Evolutionary conservation across 164 flowering plant genomes (phyloP), one percentile per base, ranked within the genome.

Genomic region (Chimonanthus salicifolius): DNA sequence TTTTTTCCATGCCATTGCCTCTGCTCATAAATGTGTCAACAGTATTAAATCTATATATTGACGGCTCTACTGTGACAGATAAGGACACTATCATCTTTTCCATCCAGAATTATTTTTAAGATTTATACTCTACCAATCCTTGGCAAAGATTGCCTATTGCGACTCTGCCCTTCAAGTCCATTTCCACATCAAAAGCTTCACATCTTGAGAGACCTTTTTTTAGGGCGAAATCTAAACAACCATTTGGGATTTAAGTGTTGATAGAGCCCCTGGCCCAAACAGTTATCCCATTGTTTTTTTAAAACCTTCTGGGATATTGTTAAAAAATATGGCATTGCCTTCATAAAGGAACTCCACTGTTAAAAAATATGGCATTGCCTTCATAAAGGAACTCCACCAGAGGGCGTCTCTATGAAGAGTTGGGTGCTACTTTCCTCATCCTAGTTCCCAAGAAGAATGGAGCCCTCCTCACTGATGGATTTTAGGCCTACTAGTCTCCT

Each of bases 51-150:
- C 33, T 33, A 33, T 33, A 1, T 33, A 33, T 33, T 33, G 33
- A 33, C 33, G 33, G 33, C 33, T 33, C 33, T 33, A 33, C 33
- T 33, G 33, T 33, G 33, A 33, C 21, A 33, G 33, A 33, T 33
- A 33, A 33, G 33, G 2, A 33, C 33, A 33, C 0, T 33, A 33
- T 33, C 33, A 33, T 33, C 94, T 93, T 90, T 94, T 71, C 72
- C 87, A 58, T 94, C 93, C 70, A 90, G 90, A 62, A 78, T 88
- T 16, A 94, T 93, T 51, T 79, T 85, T 80, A 92, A 90, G 60
- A 94, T 92, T 50, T 82, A 72, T 9, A 49, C 51, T 49, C 9
- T 49, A 49, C 2, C 51, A 49, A 9, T 49, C 7, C 9, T 33
- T 33, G 33, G 33, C 1, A 33, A 33, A 33, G 33, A 33, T 33